phyloP scores from a whole-genome alignment of 768 basidiomycete species.

The Daedaleopsis sinensis region DNA sequence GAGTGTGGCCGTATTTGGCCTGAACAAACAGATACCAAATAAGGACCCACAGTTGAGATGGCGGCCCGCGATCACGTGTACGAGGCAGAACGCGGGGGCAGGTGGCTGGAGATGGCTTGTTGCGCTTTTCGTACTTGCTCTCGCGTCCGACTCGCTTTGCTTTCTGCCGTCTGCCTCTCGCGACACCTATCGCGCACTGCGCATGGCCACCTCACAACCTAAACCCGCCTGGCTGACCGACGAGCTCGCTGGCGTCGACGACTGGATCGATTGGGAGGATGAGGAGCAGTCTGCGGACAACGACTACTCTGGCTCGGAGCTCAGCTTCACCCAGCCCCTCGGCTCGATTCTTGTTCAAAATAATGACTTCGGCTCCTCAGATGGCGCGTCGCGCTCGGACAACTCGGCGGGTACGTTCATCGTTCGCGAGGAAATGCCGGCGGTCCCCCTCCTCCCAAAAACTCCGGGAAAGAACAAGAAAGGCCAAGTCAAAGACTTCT shows the following conservation, averaged over 20 bases:
- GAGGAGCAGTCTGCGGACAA: slow-evolving; percentile 40
- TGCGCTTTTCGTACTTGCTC: not conserved
- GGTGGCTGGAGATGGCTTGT: not conserved
- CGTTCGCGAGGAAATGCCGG: slow-evolving; percentile 67
- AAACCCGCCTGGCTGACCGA: slow-evolving; percentile 85
- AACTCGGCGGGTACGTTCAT: slow-evolving; percentile 69
- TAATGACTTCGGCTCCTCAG: slow-evolving; percentile 32
- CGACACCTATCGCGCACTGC: not conserved
- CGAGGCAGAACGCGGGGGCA: not conserved
- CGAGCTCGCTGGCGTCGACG: slow-evolving; percentile 74
- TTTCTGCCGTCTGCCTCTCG: not conserved
- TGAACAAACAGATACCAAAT: slow-evolving; percentile 1
- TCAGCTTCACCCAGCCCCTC: slow-evolving; percentile 50
- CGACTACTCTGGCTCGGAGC: slow-evolving; percentile 28
- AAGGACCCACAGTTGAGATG: slow-evolving; percentile 9
- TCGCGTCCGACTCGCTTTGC: not conserved
- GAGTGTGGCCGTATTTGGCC: not conserved
- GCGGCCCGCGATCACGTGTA: slow-evolving; percentile 5
- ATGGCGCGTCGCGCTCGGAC: slow-evolving; percentile 33
- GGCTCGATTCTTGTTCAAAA: slow-evolving; percentile 46
- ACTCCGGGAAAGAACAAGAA: slow-evolving; percentile 68
- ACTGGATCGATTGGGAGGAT: slow-evolving; percentile 78
- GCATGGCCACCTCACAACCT: slow-evolving; percentile 9
- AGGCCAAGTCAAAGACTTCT: slow-evolving; percentile 75
- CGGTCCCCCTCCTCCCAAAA: slow-evolving; percentile 59